Conservation (phyloP, 495 filamentous ascomycete species). For the Penicillium pancosmium region DNA sequence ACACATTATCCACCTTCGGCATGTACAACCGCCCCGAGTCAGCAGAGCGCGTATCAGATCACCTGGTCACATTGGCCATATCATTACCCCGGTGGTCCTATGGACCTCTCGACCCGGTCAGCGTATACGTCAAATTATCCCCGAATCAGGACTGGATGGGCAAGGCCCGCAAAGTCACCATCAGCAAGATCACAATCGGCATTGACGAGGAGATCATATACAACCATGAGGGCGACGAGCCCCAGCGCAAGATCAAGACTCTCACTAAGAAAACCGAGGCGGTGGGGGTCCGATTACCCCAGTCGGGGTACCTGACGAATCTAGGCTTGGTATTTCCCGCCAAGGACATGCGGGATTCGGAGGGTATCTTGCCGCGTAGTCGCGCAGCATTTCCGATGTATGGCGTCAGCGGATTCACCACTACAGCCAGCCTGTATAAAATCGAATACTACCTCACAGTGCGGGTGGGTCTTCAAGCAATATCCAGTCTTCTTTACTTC, state of each 20-base stretch:
- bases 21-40: constrained; percentile 98
- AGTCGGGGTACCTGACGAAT: constrained; percentile 87
- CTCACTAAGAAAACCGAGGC: constrained; percentile 81
- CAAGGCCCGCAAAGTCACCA: constrained; percentile 90
- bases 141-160: constrained; percentile 89
- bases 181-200: constrained; percentile 87
- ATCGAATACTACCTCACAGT: constrained; percentile 96
- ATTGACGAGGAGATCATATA: constrained; percentile 98
- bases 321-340: constrained; percentile 88
- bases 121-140: constrained; percentile 88
- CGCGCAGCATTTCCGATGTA: constrained; percentile 90
- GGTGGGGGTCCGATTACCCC: constrained; percentile 80
- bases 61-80: constrained; percentile 88
- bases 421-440: constrained; percentile 91
- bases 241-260: constrained; percentile 84
- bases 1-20: constrained; percentile 96
- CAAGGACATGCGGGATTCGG: constrained; percentile 83
- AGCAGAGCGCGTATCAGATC: constrained; percentile 81
- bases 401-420: constrained; percentile 86
- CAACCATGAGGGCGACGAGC: constrained; percentile 98
- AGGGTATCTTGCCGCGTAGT: constrained; percentile 83
- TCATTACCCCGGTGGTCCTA: constrained; percentile 95
- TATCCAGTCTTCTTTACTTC: background rate
- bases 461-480: constrained; percentile 62
- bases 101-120: constrained; percentile 91